Conservation (phyloP, 768 basidiomycete species). For the Lentinula detonsa region DNA sequence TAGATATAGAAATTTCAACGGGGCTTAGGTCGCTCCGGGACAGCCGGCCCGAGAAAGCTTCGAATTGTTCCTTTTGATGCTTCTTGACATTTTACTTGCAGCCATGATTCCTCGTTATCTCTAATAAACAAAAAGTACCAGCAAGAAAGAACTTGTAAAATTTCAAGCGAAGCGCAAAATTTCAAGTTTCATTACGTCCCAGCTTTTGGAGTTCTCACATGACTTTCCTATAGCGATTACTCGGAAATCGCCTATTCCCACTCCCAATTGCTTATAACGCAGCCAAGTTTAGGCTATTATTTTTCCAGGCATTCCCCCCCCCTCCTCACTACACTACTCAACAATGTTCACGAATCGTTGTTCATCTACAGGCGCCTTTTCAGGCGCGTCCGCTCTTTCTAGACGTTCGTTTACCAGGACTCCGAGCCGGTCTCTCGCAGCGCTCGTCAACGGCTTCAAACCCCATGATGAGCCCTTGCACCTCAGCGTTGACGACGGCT, state of each 20-base stretch:
- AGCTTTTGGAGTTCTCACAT: background rate
- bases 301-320: slow-evolving; percentile 1
- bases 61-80: background rate
- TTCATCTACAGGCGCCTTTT: slow-evolving; percentile 1
- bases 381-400: slow-evolving; percentile 6
- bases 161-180: background rate
- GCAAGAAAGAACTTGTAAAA: background rate
- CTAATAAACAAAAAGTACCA: background rate
- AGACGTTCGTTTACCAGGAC: slow-evolving; percentile 2
- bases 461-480: slow-evolving; percentile 21
- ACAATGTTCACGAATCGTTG: background rate
- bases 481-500: slow-evolving; percentile 18
- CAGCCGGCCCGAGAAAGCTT: background rate
- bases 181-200: background rate
- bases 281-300: background rate
- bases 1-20: too few relatives aligned
- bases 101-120: background rate
- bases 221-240: background rate
- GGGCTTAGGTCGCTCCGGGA: too few relatives aligned
- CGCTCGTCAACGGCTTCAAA: slow-evolving; percentile 1
- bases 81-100: background rate
- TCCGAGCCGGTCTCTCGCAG: background rate
- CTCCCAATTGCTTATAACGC: background rate
- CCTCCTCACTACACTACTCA: background rate
- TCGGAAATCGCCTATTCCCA: background rate